Percentiles rank a stretch among this genome's conserved stretches.
phyloP scores from a whole-genome alignment of 371 early-diverging fungal species.

The Chytridium lagenaria region DNA sequence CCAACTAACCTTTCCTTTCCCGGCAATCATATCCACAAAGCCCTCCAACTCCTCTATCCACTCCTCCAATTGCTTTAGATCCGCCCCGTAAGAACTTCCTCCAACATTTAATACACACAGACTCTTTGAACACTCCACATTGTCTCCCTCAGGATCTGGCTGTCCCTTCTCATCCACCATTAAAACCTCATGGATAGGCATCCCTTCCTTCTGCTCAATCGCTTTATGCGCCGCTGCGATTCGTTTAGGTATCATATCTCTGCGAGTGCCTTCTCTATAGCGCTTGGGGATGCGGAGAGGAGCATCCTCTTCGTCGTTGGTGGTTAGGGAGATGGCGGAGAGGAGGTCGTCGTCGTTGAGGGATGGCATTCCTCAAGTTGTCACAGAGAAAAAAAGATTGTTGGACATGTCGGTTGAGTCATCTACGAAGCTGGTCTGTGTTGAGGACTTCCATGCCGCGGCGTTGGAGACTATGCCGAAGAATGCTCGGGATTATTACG shows the following conservation, averaged over 20 bases:
- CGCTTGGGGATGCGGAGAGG: background rate
- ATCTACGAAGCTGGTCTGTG: slow-evolving; percentile 9
- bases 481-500: slow-evolving; percentile 27
- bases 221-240: background rate
- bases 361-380: background rate
- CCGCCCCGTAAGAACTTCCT: background rate
- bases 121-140: background rate
- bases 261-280: background rate
- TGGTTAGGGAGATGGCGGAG: background rate
- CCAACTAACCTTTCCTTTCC: slow-evolving; percentile 8
- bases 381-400: slow-evolving; percentile 1
- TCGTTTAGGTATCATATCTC: slow-evolving; percentile 3
- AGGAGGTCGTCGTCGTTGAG: background rate
- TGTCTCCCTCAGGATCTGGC: background rate
- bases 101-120: slow-evolving; percentile 12
- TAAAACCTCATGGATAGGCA: background rate
- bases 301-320: background rate
- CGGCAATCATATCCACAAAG: background rate
- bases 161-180: background rate
- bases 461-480: slow-evolving; percentile 11
- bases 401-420: slow-evolving; percentile 6
- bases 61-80: background rate
- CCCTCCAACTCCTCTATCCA: slow-evolving; percentile 16
- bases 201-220: background rate
- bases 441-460: slow-evolving; percentile 20